Evolutionary conservation across 164 flowering plant species (phyloP), one percentile per base, ranked within the genome.

Genomic region (Akebia trifoliata): DNA sequence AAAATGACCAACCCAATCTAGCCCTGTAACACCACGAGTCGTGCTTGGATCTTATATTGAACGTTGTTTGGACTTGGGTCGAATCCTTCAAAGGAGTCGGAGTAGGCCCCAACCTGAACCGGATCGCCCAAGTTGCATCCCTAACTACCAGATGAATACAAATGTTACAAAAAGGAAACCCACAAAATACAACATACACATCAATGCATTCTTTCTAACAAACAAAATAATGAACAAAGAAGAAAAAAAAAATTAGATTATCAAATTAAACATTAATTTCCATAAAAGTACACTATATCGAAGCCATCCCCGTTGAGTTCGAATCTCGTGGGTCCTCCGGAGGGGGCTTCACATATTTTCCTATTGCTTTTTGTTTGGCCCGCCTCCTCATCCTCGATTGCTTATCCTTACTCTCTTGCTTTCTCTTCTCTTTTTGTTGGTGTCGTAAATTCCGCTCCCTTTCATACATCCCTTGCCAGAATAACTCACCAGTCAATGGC

Each of bases 401-500:
- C 47, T 94, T 94, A 9, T 83, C 96, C 54, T 69, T 85, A 52
- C 89, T 88, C 55, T 73, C 68, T 59, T 81, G 83, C 68, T 65
- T 81, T 74, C 73, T 80, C 65, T 68, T 75, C 59, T 83, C 95
- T 42, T 82, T 90, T 59, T 80, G 78, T 30, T 57, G 60, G n/a
- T 72, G 70, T 39, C 83, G 71, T 37, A 34, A 64, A 48, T 69
- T 72, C 68, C 78, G 81, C 66, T 94, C 99, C 59, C 78, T 88
- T 64, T 88, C 97, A 40, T 64, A 78, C 3, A 84, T 64, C 2
- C 97, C 99, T 66, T 83, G 86, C 95, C 95, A 94, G 44, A 74
- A 79, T 9, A 94, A 81, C 64, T 94, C 99, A 5, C 99, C 99
- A 0, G 99, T 94, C 20, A 62, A 71, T 1, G 99, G 99, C 99